These are phyloP conservation scores for Malassezia sp. DNA, from an alignment of 1,284 basidiomycete species.

Conservation along the genomic window DNA sequence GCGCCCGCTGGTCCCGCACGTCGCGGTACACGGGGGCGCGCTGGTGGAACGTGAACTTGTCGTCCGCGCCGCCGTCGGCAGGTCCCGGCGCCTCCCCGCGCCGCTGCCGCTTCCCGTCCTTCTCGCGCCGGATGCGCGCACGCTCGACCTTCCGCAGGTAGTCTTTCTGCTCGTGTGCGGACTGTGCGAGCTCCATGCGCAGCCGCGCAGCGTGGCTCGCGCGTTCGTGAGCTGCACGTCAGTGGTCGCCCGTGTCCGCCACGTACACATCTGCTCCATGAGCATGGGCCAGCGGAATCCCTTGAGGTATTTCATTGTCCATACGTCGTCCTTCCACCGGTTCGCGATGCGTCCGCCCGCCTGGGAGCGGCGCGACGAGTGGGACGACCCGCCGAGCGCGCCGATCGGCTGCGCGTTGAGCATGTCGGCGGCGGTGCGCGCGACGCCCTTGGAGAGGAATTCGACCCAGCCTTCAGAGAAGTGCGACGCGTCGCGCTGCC, in stretches of 20 bases:
- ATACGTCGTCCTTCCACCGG: conserved; percentile 83
- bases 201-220: conserved; percentile 75
- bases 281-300: conserved; percentile 99
- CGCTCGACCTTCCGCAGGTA: conserved; percentile 92
- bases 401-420: conserved; percentile 88
- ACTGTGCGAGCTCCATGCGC: conserved; percentile 82
- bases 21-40: conserved; percentile 31
- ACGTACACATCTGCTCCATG: conserved; percentile 88
- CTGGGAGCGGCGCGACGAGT: conserved; percentile 13
- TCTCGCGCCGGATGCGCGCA: conserved; percentile 77
- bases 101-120: conserved; percentile 57
- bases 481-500: conserved; percentile 53
- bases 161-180: conserved; percentile 75
- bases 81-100: conserved; percentile 19
- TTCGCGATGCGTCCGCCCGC: conserved; percentile 26
- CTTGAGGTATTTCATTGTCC: conserved; percentile 98
- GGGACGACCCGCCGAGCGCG: conserved; percentile 20
- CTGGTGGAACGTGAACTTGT: conserved; percentile 35
- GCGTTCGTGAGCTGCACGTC: conserved; percentile 68
- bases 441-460: conserved; percentile 83
- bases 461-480: conserved; percentile 98
- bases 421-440: conserved; percentile 81
- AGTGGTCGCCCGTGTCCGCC: neutral
- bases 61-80: conserved; percentile 15
- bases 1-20: conserved; percentile 29